Base-by-base conservation (phyloP, 805 yeast species). In the Cyberlindnera lachancei region DNA sequence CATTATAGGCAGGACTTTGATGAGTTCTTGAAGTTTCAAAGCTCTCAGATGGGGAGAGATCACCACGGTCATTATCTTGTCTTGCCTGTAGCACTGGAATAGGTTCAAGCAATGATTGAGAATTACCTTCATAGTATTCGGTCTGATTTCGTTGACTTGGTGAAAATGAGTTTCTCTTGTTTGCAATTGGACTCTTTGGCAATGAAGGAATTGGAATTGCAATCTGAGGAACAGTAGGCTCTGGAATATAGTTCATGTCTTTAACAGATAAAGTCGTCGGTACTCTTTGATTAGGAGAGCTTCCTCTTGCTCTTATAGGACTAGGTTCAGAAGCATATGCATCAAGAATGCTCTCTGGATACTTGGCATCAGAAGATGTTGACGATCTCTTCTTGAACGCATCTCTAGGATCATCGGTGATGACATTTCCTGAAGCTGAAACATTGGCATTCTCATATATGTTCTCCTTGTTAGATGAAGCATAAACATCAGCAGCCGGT, bases 331-430 rank as follows among this genome's bases (percentile, higher is more conserved):
- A 29, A 6, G 14, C 24, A 23, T 29, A 29, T 8, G 20, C 36
- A 17, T 48, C 53, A 28, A 48, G 44, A 18, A 50, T 46, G 29
- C 50, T 45, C 6, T 43, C 49, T 9, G 53, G 45, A 30, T 46
- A 46, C 34, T 38, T 39, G 29, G 29, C 29, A 12, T 14, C 18
- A 18, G 34, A 31, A 25, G 19, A 10, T 11, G 7, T 16, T 6
- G 42, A 33, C 15, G 15, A 18, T 22, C 36, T 33, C 23, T 24
- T 32, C 25, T 28, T 24, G n/a, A n/a, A n/a, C 18, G 15, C 27
- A 7, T 5, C 5, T 15, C 14, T 5, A 5, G 27, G 9, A 18
- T 25, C 27, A 15, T 16, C 13, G 19, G 9, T 15, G 9, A 13
- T 4, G 11, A 16, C 27, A 15, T 15, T 15, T n/a, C n/a, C n/a